Evolutionary conservation across 257 asterid species (phyloP).

Genomic region (Pogostemon cablin): DNA sequence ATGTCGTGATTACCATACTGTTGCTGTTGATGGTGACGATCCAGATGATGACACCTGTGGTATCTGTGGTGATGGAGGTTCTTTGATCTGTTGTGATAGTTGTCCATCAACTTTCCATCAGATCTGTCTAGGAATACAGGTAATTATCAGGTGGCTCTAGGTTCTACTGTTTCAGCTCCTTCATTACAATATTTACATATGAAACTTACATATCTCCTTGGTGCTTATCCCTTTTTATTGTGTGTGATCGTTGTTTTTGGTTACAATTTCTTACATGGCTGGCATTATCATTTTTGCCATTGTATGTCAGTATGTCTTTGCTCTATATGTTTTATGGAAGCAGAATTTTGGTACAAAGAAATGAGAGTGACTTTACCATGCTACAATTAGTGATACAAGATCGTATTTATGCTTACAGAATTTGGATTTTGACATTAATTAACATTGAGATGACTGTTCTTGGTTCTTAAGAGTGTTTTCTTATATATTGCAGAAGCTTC

Average conservation of each 20-base stretch:
- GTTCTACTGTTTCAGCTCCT: conserved; percentile 5
- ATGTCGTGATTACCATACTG: conserved; percentile 55
- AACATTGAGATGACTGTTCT: conserved; percentile 21
- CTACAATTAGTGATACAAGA: conserved; percentile 9
- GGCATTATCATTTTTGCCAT: conserved; percentile 9
- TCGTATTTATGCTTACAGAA: not conserved
- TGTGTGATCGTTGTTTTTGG: conserved; percentile 2
- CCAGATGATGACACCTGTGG: conserved; percentile 97
- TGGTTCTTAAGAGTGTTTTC: conserved; percentile 24
- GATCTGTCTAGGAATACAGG: conserved; percentile 79
- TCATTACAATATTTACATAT: conserved; percentile 21
- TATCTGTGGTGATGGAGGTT: conserved; percentile 93
- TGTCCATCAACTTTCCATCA: conserved; percentile 95
- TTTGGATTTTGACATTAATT: conserved; percentile 13
- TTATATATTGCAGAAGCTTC: conserved; percentile 64
- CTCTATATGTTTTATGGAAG: not conserved
- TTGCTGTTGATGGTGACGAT: conserved; percentile 68
- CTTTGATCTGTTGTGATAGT: conserved; percentile 92
- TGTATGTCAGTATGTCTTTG: conserved; percentile 12
- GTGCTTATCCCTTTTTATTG: conserved; percentile 13
- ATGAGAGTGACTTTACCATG: conserved; percentile 10
- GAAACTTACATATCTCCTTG: not conserved
- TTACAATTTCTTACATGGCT: not conserved
- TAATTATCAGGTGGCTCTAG: conserved; percentile 32
- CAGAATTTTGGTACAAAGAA: not conserved